phyloP scores from a whole-genome alignment of 2,329 filamentous ascomycete species.

The Alternaria dauci region DNA sequence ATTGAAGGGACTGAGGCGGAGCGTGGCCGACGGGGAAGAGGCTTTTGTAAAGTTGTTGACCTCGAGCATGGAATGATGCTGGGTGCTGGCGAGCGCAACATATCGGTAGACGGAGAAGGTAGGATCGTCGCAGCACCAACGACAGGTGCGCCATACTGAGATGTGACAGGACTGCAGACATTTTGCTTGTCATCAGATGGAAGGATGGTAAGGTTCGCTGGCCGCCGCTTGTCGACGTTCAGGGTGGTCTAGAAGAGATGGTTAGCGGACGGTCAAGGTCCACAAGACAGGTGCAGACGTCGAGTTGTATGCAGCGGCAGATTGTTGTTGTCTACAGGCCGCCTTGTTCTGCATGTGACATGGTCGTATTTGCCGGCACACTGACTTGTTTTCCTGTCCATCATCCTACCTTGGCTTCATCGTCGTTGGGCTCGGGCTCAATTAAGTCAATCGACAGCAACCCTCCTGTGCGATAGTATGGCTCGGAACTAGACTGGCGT shows the following conservation, averaged over 20 bases:
- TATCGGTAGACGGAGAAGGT: constrained; percentile 54
- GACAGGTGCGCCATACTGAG: constrained; percentile 40
- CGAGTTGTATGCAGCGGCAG: constrained; percentile 14
- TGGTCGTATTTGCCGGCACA: constrained; percentile 47
- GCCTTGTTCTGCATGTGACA: constrained; percentile 43
- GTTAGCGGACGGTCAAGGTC: constrained; percentile 45
- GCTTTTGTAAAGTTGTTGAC: constrained; percentile 44
- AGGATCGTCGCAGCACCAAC: constrained; percentile 47
- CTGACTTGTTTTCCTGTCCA: constrained; percentile 9
- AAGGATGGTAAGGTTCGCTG: constrained; percentile 43
- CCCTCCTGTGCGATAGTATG: constrained; percentile 50
- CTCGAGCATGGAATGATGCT: constrained; percentile 41
- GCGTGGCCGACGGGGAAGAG: constrained; percentile 50
- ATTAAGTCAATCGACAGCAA: constrained; percentile 48
- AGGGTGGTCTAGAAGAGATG: constrained; percentile 32
- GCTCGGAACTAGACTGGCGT: constrained; percentile 47
- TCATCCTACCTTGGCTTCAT: constrained; percentile 44
- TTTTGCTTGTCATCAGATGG: constrained; percentile 33
- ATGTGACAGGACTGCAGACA: constrained; percentile 35
- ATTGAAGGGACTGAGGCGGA: constrained; percentile 53
- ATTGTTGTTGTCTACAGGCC: constrained; percentile 28
- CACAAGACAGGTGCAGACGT: constrained; percentile 40
- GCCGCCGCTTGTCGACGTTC: constrained; percentile 34
- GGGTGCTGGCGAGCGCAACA: constrained; percentile 52
- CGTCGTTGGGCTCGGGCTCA: constrained; percentile 14